Base-by-base conservation (phyloP, 257 asterid genomes). In the Solanum bukasovii region DNA sequence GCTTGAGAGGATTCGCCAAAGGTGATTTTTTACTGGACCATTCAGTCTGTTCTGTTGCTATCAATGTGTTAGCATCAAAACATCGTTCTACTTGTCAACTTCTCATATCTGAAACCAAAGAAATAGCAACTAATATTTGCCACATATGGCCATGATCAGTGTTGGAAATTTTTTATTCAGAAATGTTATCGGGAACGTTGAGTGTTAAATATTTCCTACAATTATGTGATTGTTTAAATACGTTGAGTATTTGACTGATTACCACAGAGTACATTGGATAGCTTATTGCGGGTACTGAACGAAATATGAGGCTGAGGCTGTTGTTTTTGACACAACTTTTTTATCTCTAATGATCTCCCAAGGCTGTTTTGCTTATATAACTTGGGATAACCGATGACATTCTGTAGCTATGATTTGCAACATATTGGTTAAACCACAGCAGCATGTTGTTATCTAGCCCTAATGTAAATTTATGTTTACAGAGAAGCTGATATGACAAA, bases 401-500 rank as follows among this genome's bases (percentile, higher is more conserved):
- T 46, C 68, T 81, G 68, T 29, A 27, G 42, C 42, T 81, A 29
- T 46, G 27, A 29, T 46, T 81, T 49, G 10, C 3, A 46, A 10
- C 68, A 9, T 14, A 29, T 27, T 46, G 68, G 85, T 27, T 44
- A 46, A 29, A 46, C 9, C 11, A 79, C 18, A 16, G 74, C 52
- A 44, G 46, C 56, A 63, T 86, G 84, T 73, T 38, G 49, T 46
- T 23, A 25, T 63, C 74, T 67, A 33, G n/a, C 73, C 83, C 49
- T 75, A 52, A 72, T 38, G 63, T 40, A 21, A 31, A 23, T 85
- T 90, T 65, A 61, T 88, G 86, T 87, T 27, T 88, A 88, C 94
- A 97, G 99, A 91, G 99, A 96, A 91, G 99, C 98, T 90, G 99
- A 97, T 88, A 90, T 93, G 99, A 97, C 99, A 63, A 97, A 97